phyloP scores from a whole-genome alignment of 2,329 filamentous ascomycete species.

The Madurella fahalii region DNA sequence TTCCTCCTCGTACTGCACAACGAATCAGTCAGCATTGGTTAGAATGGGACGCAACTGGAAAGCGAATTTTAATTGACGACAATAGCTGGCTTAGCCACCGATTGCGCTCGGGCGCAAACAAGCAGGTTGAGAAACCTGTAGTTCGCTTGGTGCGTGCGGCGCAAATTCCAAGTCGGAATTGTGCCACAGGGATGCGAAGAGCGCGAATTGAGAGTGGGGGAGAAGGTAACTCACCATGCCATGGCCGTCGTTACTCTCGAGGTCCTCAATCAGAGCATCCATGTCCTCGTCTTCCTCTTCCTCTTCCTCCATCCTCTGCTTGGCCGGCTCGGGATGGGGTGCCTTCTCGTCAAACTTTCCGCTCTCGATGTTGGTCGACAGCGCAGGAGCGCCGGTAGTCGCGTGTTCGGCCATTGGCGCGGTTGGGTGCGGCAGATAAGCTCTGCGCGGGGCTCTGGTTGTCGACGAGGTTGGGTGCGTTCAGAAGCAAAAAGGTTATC shows the following conservation, averaged over 20 bases:
- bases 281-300: constrained; percentile 81
- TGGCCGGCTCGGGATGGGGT: constrained; percentile 28
- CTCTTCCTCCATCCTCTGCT: constrained; percentile 48
- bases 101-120: no score
- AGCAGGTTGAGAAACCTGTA: no score
- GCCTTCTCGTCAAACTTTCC: constrained; percentile 63
- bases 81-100: background rate
- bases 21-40: constrained; percentile 15
- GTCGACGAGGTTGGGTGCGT: constrained; percentile 9
- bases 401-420: constrained; percentile 51
- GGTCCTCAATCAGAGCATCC: constrained; percentile 80
- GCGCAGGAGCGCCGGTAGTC: constrained; percentile 41
- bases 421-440: constrained; percentile 25
- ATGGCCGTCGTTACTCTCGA: constrained; percentile 75
- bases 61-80: background rate
- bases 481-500: constrained; percentile 20
- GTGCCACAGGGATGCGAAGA: background rate
- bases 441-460: constrained; percentile 26
- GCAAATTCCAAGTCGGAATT: background rate
- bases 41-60: background rate
- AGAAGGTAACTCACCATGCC: constrained; percentile 36
- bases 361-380: constrained; percentile 62
- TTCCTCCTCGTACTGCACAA: constrained; percentile 51
- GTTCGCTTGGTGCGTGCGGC: no score
- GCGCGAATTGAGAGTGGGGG: background rate